These are phyloP conservation scores for Mucor racemosus DNA, from an alignment of 371 early-diverging fungal genomes.

Conservation along the genomic window DNA sequence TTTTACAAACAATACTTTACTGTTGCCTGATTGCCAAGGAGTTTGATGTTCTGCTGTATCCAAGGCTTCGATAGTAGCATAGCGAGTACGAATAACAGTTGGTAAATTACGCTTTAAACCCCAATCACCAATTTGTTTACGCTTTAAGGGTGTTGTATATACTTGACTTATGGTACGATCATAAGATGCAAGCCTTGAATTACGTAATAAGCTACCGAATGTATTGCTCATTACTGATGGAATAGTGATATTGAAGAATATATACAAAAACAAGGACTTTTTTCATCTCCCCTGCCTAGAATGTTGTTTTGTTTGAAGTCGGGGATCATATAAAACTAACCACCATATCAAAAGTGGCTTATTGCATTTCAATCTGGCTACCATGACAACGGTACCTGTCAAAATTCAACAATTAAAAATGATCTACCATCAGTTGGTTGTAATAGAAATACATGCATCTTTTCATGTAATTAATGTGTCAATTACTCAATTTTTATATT, in stretches of 20 bases:
- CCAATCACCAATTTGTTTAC: conserved; percentile 72
- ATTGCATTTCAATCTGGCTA: background rate
- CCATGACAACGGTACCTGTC: background rate
- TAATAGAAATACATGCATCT: background rate
- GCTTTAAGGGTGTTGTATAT: conserved; percentile 64
- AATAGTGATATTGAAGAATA: background rate
- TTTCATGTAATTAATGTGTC: background rate
- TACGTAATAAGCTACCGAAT: conserved; percentile 69
- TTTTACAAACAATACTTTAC: conserved; percentile 56
- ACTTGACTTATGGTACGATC: conserved; percentile 75
- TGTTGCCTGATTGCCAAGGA: conserved; percentile 67
- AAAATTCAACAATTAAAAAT: background rate
- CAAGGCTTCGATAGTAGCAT: conserved; percentile 63
- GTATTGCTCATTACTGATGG: conserved; percentile 27
- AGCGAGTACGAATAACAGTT: conserved; percentile 62
- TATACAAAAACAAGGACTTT: background rate
- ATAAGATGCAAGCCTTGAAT: conserved; percentile 74
- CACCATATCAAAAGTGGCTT: background rate
- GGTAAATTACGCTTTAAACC: conserved; percentile 81
- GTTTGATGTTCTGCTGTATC: conserved; percentile 79
- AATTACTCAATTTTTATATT: background rate
- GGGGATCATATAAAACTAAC: background rate
- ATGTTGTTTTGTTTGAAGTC: background rate
- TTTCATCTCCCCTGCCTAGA: conserved; percentile 2
- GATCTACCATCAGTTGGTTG: background rate